A percentile compares a stretch with the other conserved stretches of the same genome.
phyloP scores from a whole-genome alignment of 164 flowering plant genomes.

The Aristolochia contorta region DNA sequence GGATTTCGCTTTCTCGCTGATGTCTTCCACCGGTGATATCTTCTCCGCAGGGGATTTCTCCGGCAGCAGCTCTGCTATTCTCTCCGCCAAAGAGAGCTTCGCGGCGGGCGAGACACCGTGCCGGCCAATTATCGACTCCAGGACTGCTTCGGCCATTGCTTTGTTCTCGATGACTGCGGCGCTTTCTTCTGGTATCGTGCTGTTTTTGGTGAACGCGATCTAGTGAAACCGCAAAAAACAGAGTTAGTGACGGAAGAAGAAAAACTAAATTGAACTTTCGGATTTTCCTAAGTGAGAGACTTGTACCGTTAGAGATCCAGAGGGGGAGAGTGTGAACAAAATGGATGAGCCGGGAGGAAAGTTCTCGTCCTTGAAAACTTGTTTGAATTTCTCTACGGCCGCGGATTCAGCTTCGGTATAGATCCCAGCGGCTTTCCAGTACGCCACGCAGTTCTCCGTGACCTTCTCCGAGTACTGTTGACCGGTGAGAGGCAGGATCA shows the following conservation, averaged over 20 bases:
- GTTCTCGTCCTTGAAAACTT: conserved; percentile 51
- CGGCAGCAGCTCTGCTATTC: conserved; percentile 16
- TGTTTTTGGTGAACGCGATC: conserved; percentile 62
- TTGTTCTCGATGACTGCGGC: conserved; percentile 54
- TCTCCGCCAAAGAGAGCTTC: conserved; percentile 33
- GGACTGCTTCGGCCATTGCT: conserved; percentile 41
- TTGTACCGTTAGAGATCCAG: conserved; percentile 58
- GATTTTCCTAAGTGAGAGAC: too few species aligned
- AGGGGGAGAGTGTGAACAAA: conserved; percentile 56
- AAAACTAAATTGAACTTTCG: too few species aligned
- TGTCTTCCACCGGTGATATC: too few species aligned
- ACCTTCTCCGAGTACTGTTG: conserved; percentile 75
- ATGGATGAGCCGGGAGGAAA: conserved; percentile 77
- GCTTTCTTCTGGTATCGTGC: conserved; percentile 32
- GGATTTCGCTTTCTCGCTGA: too few species aligned
- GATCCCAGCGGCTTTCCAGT: conserved; percentile 53
- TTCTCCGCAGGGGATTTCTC: conserved; percentile 1
- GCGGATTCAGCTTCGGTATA: conserved; percentile 59
- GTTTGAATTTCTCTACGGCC: conserved; percentile 52
- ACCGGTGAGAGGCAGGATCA: conserved; percentile 69
- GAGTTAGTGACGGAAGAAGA: too few species aligned
- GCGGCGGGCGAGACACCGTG: conserved; percentile 63
- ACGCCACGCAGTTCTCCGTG: conserved; percentile 59
- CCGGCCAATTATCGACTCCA: conserved; percentile 71
- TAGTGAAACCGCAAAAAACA: conserved; percentile 4